Evolutionary conservation across 2,329 filamentous ascomycete species (phyloP).

Genomic region (Xylariaceae sp.): DNA sequence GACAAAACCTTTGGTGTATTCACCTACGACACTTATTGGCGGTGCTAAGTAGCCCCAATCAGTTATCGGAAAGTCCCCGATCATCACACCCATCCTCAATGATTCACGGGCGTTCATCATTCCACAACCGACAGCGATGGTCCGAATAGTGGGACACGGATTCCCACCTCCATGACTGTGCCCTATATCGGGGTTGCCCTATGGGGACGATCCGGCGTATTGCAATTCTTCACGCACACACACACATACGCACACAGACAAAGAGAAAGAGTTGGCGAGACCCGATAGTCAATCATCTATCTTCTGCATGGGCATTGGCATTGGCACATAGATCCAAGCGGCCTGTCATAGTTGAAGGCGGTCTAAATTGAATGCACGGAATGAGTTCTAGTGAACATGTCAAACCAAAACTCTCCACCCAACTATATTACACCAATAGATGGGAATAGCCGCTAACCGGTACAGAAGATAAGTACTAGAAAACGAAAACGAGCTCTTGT

Average conservation of each 20-base stretch:
- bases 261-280: too few species aligned
- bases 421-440: background rate
- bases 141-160: constrained; percentile 2
- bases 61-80: constrained; percentile 7
- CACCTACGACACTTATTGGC: constrained; percentile 6
- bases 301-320: too few species aligned
- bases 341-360: too few species aligned
- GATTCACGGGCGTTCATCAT: background rate
- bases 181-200: constrained; percentile 34
- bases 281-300: too few species aligned
- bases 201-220: constrained; percentile 39
- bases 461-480: background rate
- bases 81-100: constrained; percentile 15
- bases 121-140: constrained; percentile 1
- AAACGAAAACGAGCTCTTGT: background rate
- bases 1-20: background rate
- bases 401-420: too few species aligned
- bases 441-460: constrained; percentile 10
- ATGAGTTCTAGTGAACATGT: constrained; percentile 18
- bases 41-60: constrained; percentile 11
- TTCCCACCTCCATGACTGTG: background rate
- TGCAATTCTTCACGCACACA: background rate
- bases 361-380: background rate
- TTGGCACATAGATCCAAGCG: too few species aligned
- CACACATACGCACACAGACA: too few species aligned